phyloP scores from a whole-genome alignment of 2,329 filamentous ascomycete species.

The Amesomyces nigricolor region DNA sequence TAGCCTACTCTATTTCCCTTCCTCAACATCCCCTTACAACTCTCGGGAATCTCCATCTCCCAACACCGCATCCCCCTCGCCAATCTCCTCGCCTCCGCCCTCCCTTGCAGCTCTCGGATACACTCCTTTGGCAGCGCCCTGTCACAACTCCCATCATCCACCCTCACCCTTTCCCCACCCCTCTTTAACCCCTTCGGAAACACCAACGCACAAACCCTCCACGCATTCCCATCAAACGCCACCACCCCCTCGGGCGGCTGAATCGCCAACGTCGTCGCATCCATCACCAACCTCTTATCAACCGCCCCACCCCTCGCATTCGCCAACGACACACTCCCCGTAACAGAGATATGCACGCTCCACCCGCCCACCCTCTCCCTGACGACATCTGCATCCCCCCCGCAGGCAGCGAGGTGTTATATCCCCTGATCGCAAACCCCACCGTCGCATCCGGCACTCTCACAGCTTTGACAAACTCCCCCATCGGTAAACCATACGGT shows the following conservation, averaged over 20 bases:
- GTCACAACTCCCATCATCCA: constrained; percentile 9
- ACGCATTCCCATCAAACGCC: neutral
- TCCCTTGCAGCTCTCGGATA: constrained; percentile 15
- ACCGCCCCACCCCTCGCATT: neutral
- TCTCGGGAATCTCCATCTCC: constrained; percentile 12
- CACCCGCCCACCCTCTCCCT: constrained; percentile 9
- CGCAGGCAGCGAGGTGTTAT: constrained; percentile 16
- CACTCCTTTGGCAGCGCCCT: constrained; percentile 11
- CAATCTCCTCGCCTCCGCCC: constrained; percentile 1
- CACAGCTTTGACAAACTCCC: constrained; percentile 4
- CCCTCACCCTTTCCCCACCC: neutral
- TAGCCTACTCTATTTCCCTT: neutral
- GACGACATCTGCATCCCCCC: constrained; percentile 1
- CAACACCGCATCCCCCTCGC: constrained; percentile 5
- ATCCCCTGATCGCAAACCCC: constrained; percentile 12
- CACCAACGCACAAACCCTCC: constrained; percentile 18
- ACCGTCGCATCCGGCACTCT: neutral
- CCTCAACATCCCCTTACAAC: constrained; percentile 11
- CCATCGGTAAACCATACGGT: constrained; percentile 10
- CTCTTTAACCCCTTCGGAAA: constrained; percentile 12
- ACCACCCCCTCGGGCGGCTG: constrained; percentile 8
- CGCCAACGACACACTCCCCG: constrained; percentile 14
- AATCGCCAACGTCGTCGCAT: constrained; percentile 10
- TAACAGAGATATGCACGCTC: constrained; percentile 7
- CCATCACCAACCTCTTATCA: constrained; percentile 7